phyloP scores from a whole-genome alignment of 192 early-diverging fungal species.

The Radiomyces spectabilis region DNA sequence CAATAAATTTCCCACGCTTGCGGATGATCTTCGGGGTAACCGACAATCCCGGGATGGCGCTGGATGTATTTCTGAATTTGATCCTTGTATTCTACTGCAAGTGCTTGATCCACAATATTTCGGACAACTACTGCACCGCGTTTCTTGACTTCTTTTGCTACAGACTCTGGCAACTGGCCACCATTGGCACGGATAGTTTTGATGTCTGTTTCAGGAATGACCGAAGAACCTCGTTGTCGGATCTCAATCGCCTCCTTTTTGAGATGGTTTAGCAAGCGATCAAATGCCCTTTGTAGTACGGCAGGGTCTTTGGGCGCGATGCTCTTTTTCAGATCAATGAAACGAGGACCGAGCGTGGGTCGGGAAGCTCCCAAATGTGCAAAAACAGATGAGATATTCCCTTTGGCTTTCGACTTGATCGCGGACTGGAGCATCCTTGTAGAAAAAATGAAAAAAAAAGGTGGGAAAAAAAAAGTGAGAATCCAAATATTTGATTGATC shows the following conservation, averaged over 20 bases:
- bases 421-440: neutral
- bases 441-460: neutral
- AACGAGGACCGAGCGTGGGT: slow-evolving; percentile 11
- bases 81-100: slow-evolving; percentile 15
- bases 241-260: slow-evolving; percentile 14
- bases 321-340: slow-evolving; percentile 15
- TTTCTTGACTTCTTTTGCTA: slow-evolving; percentile 10
- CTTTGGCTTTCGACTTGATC: slow-evolving; percentile 10
- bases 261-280: slow-evolving; percentile 1
- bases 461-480: neutral
- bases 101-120: slow-evolving; percentile 6
- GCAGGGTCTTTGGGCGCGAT: neutral
- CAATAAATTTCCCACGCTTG: slow-evolving; percentile 25
- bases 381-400: slow-evolving; percentile 18
- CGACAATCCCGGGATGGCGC: neutral
- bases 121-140: slow-evolving; percentile 22
- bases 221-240: slow-evolving; percentile 6
- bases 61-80: slow-evolving; percentile 14
- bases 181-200: slow-evolving; percentile 5
- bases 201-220: slow-evolving; percentile 14
- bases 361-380: slow-evolving; percentile 9
- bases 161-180: slow-evolving; percentile 12
- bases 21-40: slow-evolving; percentile 6
- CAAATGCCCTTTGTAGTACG: neutral
- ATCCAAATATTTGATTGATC: no score